Percentiles rank a stretch among this genome's conserved stretches.
phyloP scores from a whole-genome alignment of 148 eudicot genomes.

The Agrostemma githago region DNA sequence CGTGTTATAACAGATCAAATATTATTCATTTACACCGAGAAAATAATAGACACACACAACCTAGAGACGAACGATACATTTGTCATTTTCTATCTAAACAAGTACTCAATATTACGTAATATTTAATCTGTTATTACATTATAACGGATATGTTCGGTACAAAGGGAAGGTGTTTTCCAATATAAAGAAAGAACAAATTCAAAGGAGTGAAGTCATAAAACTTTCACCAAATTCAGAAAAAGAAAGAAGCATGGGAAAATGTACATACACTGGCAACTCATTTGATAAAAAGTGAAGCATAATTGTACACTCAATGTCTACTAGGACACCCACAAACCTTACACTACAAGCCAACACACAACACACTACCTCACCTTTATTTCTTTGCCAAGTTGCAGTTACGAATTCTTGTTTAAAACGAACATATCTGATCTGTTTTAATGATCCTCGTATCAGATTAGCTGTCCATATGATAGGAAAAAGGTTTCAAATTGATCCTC shows the following conservation, averaged over 20 bases:
- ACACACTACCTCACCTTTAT: conserved; percentile 8
- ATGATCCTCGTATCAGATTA: too few species aligned
- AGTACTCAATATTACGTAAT: too few species aligned
- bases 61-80: too few species aligned
- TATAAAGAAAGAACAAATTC: too few species aligned
- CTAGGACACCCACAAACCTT: conserved; percentile 32
- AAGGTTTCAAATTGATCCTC: too few species aligned
- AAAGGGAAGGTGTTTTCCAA: too few species aligned
- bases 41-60: neutral
- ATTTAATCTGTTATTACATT: too few species aligned
- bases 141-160: too few species aligned
- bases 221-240: neutral
- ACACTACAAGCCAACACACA: conserved; percentile 27
- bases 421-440: neutral
- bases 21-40: too few species aligned
- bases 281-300: neutral
- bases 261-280: conserved; percentile 14
- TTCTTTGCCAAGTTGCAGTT: conserved; percentile 6
- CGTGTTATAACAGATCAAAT: too few species aligned
- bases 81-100: too few species aligned
- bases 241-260: neutral
- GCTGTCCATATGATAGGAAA: too few species aligned
- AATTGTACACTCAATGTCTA: conserved; percentile 29
- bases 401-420: neutral
- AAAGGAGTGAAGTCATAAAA: neutral